A percentile compares a stretch with the other conserved stretches of the same genome.
These are phyloP conservation scores for Suhomyces kilbournensis DNA, from an alignment of 805 yeast genomes.

Conservation along the genomic window DNA sequence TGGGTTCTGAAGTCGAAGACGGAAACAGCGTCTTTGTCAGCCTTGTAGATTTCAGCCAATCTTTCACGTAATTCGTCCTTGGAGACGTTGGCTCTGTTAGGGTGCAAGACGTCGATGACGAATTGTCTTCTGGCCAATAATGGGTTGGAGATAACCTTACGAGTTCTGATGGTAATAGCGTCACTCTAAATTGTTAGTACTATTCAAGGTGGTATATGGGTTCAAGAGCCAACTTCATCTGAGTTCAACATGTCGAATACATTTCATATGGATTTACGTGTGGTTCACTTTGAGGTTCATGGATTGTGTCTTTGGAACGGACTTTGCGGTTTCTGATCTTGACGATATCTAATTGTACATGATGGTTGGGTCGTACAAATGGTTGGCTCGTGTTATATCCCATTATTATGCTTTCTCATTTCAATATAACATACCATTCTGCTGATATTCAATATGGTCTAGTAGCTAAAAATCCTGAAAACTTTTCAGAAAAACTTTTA, in stretches of 20 bases:
- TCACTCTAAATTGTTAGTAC: conserved; percentile 67
- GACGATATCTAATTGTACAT: too few relatives aligned
- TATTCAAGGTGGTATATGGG: neutral
- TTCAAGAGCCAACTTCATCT: neutral
- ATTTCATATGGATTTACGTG: neutral
- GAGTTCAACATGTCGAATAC: neutral
- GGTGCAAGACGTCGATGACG: conserved; percentile 99
- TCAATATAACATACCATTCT: conserved; percentile 16
- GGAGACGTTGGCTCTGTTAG: conserved; percentile 98
- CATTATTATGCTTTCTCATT: neutral
- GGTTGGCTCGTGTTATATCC: neutral
- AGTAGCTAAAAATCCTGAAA: conserved; percentile 5
- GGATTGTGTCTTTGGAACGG: neutral
- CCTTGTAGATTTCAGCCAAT: conserved; percentile 83
- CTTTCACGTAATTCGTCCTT: conserved; percentile 98
- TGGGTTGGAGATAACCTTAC: conserved; percentile 99
- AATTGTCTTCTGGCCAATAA: conserved; percentile 99
- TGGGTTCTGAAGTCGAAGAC: conserved; percentile 99
- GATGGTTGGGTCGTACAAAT: neutral
- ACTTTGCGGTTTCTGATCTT: neutral
- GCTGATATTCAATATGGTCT: conserved; percentile 11
- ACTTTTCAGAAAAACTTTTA: conserved; percentile 7
- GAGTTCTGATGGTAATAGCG: conserved; percentile 99
- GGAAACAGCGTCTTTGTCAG: conserved; percentile 90
- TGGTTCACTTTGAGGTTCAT: neutral